Base-by-base conservation (phyloP, 352 stramenopile species). In the Aphanomyces invadans region DNA sequence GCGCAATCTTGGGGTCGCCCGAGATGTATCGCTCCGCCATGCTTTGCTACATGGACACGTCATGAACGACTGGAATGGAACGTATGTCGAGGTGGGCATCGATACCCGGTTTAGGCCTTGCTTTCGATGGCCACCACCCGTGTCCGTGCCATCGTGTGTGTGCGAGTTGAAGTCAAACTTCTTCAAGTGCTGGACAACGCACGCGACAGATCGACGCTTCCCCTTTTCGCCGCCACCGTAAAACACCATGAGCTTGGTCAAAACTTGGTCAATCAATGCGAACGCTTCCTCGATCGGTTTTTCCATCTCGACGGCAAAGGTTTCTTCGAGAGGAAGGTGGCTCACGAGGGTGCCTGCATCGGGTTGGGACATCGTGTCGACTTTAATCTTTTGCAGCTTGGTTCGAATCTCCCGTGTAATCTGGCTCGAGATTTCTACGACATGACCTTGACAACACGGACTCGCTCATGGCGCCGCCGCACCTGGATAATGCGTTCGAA, bases 301-400 rank as follows among this genome's bases (percentile, higher is more conserved):
- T 17, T 80, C 67, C 3, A 79, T 76, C 28, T 76, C 39, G n/a
- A 73, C 70, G n/a, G 56, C 65, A 23, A 78, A 62, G 19, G 76
- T 66, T 1, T 57, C 49, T 32, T 57, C 49, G 4, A n/a, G 25
- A 9, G 76, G 74, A 10, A 71, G 75, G 45, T 80, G 75, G 26
- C 38, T 67, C 15, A 25, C 45, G 11, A 67, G n/a, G 19, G 32
- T 28, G 9, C 38, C 45, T 4, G 28, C 21, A 7, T 67, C 29
- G 38, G 25, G 48, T 39, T 51, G 60, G 3, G 48, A 39, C 17
- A 60, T 10, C 7, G 60, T 67, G 38, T 67, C 60, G n/a, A 61
- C 32, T 56, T 92, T 90, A 71, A 92, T 92, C 61, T 88, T 67
- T 1, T 74, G 88, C 62, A 92, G 88, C 61, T 92, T 92, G 66